phyloP scores from a whole-genome alignment of 306 rosid species.

The Inga laurina region DNA sequence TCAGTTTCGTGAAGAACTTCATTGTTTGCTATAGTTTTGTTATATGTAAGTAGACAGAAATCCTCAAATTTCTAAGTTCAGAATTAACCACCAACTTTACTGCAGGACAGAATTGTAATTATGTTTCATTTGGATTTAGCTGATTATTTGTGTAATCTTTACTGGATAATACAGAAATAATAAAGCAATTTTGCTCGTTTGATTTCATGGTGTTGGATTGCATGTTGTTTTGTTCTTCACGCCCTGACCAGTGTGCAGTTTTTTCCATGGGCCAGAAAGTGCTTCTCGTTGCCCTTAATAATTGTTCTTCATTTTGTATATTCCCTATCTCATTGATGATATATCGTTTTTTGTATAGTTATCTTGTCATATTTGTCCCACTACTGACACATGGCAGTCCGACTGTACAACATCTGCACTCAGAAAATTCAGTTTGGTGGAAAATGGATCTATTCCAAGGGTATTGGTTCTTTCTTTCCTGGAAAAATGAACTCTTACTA shows the following conservation, averaged over 20 bases:
- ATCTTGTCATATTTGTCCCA: constrained; percentile 45
- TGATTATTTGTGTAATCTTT: neutral
- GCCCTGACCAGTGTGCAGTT: neutral
- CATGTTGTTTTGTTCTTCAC: neutral
- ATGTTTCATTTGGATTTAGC: neutral
- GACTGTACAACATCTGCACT: constrained; percentile 50
- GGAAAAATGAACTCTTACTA: constrained; percentile 20
- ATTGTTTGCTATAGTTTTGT: neutral
- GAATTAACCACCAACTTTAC: neutral
- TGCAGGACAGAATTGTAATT: neutral
- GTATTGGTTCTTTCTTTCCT: constrained; percentile 51
- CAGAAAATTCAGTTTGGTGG: constrained; percentile 55
- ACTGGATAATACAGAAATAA: neutral
- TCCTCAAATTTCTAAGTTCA: neutral
- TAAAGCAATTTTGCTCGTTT: neutral
- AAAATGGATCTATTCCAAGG: constrained; percentile 56
- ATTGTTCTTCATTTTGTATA: constrained; percentile 9
- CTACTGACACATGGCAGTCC: constrained; percentile 37
- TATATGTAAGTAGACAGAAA: neutral
- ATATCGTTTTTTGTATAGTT: constrained; percentile 50
- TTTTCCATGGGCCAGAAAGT: neutral
- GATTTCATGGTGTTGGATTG: neutral
- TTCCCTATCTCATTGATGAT: constrained; percentile 6
- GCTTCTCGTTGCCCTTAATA: neutral
- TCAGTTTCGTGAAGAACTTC: neutral